Conservation (phyloP, 1,284 basidiomycete genomes). For the Marasmius fiardii region DNA sequence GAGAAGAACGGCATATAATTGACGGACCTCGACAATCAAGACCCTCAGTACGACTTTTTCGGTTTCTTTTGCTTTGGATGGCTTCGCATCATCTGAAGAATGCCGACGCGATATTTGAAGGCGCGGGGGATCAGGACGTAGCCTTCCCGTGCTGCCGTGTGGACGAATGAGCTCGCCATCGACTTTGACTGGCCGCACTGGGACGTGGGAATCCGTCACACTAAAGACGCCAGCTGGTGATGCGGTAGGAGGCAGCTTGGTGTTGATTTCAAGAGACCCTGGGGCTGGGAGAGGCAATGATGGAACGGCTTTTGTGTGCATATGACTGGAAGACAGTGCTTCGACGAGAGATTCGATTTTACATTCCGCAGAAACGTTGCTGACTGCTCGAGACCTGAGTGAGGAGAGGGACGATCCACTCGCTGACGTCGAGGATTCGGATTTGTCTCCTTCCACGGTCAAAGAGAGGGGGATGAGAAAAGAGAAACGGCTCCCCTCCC, state of each 20-base stretch:
- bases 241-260: neutral
- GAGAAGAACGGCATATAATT: neutral
- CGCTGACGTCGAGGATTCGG: constrained; percentile 18
- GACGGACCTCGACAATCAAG: constrained; percentile 66
- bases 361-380: constrained; percentile 19
- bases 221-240: constrained; percentile 26
- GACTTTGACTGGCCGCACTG: constrained; percentile 40
- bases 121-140: neutral
- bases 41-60: constrained; percentile 44
- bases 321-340: constrained; percentile 47
- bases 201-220: constrained; percentile 31
- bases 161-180: constrained; percentile 24
- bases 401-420: constrained; percentile 17
- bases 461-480: constrained; percentile 64
- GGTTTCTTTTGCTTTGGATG: constrained; percentile 4
- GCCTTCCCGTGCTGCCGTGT: neutral
- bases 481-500: constrained; percentile 72
- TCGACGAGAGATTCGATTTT: constrained; percentile 71
- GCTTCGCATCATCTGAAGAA: neutral
- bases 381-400: constrained; percentile 15
- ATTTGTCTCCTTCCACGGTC: constrained; percentile 13
- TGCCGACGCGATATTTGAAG: neutral
- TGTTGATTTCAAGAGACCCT: neutral
- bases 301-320: constrained; percentile 18
- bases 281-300: neutral